Percentiles rank a stretch among this genome's conserved stretches.
Conservation (phyloP, 2,329 filamentous ascomycete species). For the Calonectria hawksworthii region DNA sequence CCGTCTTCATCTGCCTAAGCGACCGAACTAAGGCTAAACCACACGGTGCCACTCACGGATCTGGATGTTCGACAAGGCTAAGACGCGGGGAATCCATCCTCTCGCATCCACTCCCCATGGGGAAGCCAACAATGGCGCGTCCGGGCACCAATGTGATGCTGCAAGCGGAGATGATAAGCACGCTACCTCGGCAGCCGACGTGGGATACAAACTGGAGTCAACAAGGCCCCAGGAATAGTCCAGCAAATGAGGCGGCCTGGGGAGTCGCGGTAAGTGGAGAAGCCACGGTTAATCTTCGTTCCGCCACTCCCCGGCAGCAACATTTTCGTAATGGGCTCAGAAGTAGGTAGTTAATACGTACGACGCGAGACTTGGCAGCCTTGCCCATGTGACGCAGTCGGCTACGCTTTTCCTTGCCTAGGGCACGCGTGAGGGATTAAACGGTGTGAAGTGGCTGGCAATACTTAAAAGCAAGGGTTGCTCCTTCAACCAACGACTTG, state of each 20-base stretch:
- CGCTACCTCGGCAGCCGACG: background rate
- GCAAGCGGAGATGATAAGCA: background rate
- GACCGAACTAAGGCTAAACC: background rate
- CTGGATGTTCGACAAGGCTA: background rate
- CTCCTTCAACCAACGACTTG: background rate
- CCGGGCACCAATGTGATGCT: background rate
- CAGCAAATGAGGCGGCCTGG: background rate
- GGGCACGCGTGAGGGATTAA: background rate
- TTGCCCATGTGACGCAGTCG: background rate
- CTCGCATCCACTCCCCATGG: background rate
- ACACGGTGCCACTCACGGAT: background rate
- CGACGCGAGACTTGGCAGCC: background rate
- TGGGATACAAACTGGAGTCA: background rate
- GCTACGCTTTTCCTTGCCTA: background rate
- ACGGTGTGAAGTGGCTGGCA: too few species aligned
- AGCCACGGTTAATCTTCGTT: background rate
- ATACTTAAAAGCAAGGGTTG: background rate
- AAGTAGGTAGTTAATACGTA: background rate
- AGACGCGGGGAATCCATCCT: background rate
- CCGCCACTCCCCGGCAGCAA: constrained; percentile 8
- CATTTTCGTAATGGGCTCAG: background rate
- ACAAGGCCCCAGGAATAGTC: too few species aligned
- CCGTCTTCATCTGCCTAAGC: background rate
- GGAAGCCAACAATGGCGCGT: background rate
- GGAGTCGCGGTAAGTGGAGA: constrained; percentile 11